Evolutionary conservation across 106 monocot species (phyloP).

Genomic region (Platanthera zijinensis): DNA sequence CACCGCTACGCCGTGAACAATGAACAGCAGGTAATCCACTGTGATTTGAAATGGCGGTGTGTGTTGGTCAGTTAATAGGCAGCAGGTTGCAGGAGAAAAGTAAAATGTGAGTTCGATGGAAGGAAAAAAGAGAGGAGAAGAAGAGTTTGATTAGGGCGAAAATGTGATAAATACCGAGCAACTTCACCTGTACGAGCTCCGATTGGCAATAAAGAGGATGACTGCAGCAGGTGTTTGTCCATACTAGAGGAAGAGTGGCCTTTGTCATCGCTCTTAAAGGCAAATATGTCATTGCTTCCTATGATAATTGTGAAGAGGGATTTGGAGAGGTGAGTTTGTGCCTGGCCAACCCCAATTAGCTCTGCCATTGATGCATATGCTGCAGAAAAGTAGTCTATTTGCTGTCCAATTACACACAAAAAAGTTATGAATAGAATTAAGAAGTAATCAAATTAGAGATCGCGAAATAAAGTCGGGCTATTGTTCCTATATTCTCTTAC

Average conservation of each 20-base stretch:
- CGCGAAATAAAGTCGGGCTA: too few relatives aligned
- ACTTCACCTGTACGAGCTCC: conserved; percentile 48
- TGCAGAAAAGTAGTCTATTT: conserved; percentile 39
- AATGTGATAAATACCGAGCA: conserved; percentile 22
- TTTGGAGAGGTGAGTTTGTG: conserved; percentile 35
- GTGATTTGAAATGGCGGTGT: conserved; percentile 7
- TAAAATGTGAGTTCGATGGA: neutral
- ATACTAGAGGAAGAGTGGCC: conserved; percentile 58
- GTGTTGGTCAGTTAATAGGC: neutral
- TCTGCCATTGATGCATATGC: conserved; percentile 27
- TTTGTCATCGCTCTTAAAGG: too few relatives aligned
- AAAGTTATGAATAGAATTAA: too few relatives aligned
- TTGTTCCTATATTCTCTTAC: too few relatives aligned
- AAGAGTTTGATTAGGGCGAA: neutral
- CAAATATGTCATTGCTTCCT: conserved; percentile 92
- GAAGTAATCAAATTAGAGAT: too few relatives aligned
- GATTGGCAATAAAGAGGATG: conserved; percentile 62
- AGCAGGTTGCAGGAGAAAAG: neutral
- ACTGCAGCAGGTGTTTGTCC: conserved; percentile 74
- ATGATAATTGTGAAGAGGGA: conserved; percentile 50
- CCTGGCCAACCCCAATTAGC: conserved; percentile 18
- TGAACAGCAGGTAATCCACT: conserved; percentile 96
- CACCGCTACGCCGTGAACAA: conserved; percentile 62
- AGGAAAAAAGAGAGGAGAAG: neutral
- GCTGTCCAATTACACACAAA: conserved; percentile 11